Base-by-base conservation (phyloP, 2,329 filamentous ascomycete species). In the Colletotrichum melonis region DNA sequence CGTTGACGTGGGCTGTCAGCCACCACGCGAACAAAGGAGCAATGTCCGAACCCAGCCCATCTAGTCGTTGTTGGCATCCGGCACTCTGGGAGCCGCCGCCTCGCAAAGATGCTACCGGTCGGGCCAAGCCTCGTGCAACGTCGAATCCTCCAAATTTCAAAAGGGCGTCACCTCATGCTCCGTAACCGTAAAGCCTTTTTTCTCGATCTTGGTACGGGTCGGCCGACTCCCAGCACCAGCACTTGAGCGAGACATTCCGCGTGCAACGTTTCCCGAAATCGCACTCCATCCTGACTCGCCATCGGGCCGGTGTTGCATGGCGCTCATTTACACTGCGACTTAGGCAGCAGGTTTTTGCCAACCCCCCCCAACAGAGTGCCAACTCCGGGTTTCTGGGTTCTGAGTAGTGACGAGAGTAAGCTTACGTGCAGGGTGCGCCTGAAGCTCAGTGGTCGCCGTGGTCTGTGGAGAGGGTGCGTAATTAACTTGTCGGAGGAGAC, bases 381-480 rank as follows among this genome's bases (percentile, higher is more conserved):
- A 56, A 38, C 49, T 56, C 63, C 67, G 67, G 70, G 70, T 65
- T 70, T 66, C 62, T 66, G 56, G 67, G 60, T 57, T 62, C 35
- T 60, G 67, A 71, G 69, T 64, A 70, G 57, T 30, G 67, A 60
- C 24, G 57, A 62, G 49, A 52, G 60, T 52, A 56, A 56, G 60
- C 49, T 71, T 49, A 71, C 35, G 35, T 52, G 65, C 69, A 69
- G 65, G 65, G 69, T 62, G 46, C 59, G 38, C 54, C 69, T 59
- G 54, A 69, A 49, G 65, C 55, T 54, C 32, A 58, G 46, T 52
- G 71, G 35, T 42, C 35, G 28, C 38, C 28, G 49, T 72, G 57
- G 69, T 49, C 42, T 49, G 42, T 49, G 62, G 69, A 35, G 38
- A 35, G 46, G 32, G 26, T 54, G 30, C 26, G 71, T 57, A 73